These are phyloP conservation scores for Adansonia rubrostipa DNA, from an alignment of 441 rosid genomes.

Conservation along the genomic window DNA sequence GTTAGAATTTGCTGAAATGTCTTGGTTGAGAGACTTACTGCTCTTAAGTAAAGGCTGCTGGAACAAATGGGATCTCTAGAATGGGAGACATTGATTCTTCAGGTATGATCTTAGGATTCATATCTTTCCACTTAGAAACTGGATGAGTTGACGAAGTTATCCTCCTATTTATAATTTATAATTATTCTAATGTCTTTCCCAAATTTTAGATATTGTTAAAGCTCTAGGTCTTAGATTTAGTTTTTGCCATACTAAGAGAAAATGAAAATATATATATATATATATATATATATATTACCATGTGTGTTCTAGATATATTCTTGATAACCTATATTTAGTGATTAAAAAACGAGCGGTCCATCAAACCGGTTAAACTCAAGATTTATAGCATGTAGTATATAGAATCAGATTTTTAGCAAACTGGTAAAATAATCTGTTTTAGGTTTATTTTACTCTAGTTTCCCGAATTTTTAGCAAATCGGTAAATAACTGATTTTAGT, in stretches of 20 bases:
- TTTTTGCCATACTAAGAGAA: no score
- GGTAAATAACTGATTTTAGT: no score
- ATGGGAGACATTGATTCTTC: conserved; percentile 69
- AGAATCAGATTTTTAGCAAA: background rate
- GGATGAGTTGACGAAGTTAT: no score
- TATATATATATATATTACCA: background rate
- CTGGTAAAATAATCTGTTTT: no score
- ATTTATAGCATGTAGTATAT: background rate
- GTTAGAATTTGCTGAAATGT: conserved; percentile 34
- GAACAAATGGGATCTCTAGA: conserved; percentile 54
- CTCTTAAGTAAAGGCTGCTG: conserved; percentile 33
- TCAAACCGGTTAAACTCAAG: background rate
- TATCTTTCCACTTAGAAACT: no score
- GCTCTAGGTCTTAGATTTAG: background rate
- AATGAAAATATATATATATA: no score
- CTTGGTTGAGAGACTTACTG: conserved; percentile 41
- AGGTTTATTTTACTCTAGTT: no score
- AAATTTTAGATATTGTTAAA: no score
- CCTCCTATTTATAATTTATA: no score
- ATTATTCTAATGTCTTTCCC: background rate
- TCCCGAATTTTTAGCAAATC: no score
- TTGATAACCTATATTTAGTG: background rate
- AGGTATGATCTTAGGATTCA: conserved; percentile 43
- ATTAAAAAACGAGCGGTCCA: background rate
- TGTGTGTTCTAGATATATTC: background rate